Evolutionary conservation across 257 asterid species (phyloP).

Genomic region (Linaria vulgaris): DNA sequence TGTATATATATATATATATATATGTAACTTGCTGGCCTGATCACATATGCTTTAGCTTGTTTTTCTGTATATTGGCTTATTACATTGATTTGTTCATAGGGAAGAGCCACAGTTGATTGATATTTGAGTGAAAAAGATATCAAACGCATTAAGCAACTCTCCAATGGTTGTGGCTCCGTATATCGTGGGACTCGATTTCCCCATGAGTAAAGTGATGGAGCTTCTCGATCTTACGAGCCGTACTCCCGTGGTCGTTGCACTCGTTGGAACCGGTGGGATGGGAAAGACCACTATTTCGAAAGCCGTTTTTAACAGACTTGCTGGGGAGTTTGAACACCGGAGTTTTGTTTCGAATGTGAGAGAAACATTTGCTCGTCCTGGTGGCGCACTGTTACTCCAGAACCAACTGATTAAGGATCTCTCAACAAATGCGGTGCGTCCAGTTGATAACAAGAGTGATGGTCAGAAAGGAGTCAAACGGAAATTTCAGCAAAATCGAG

Average conservation of each 20-base stretch:
- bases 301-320: slow-evolving; percentile 25
- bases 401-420: slow-evolving; percentile 31
- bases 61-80: too few species aligned
- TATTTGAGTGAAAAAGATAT: slow-evolving; percentile 20
- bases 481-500: slow-evolving; percentile 11
- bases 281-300: slow-evolving; percentile 39
- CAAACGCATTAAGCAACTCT: slow-evolving; percentile 25
- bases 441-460: not conserved
- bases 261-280: slow-evolving; percentile 39
- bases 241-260: slow-evolving; percentile 22
- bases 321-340: slow-evolving; percentile 21
- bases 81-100: slow-evolving; percentile 19
- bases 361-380: slow-evolving; percentile 13
- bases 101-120: slow-evolving; percentile 26
- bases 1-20: too few species aligned
- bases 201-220: slow-evolving; percentile 17
- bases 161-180: slow-evolving; percentile 35
- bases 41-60: too few species aligned
- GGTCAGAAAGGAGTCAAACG: slow-evolving; percentile 20
- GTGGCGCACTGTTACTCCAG: slow-evolving; percentile 30
- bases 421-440: not conserved
- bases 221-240: slow-evolving; percentile 21
- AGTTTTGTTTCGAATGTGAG: slow-evolving; percentile 34
- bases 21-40: too few species aligned
- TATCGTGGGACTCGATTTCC: slow-evolving; percentile 33